Evolutionary conservation across 2,329 filamentous ascomycete species (phyloP).

Genomic region (Aspergillus ustus): DNA sequence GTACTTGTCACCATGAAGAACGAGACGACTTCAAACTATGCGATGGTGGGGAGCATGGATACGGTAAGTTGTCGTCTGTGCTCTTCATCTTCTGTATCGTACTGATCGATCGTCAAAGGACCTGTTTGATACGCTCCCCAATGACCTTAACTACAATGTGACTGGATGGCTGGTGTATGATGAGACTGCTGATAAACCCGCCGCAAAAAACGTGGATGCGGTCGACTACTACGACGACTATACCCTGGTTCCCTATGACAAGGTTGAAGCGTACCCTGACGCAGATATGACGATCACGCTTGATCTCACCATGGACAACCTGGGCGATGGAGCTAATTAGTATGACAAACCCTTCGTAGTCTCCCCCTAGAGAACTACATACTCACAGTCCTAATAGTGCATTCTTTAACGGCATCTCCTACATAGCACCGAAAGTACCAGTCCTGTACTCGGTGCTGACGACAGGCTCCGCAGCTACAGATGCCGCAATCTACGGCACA

Average conservation of each 20-base stretch:
- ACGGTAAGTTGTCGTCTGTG: slow-evolving; percentile 12
- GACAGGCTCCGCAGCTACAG: slow-evolving; percentile 49
- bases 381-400: neutral
- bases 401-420: slow-evolving; percentile 34
- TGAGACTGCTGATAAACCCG: slow-evolving; percentile 42
- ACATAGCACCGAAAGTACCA: slow-evolving; percentile 30
- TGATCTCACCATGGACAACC: slow-evolving; percentile 69
- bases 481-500: slow-evolving; percentile 67
- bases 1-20: slow-evolving; percentile 65
- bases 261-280: slow-evolving; percentile 61
- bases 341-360: neutral
- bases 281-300: slow-evolving; percentile 67
- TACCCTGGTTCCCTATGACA: slow-evolving; percentile 70
- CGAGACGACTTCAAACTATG: slow-evolving; percentile 65
- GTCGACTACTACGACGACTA: slow-evolving; percentile 76
- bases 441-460: slow-evolving; percentile 34
- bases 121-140: slow-evolving; percentile 39
- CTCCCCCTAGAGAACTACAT: neutral
- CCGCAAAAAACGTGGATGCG: slow-evolving; percentile 41
- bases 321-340: slow-evolving; percentile 40
- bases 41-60: slow-evolving; percentile 55
- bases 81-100: too few relatives aligned
- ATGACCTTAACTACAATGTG: slow-evolving; percentile 38
- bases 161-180: slow-evolving; percentile 69
- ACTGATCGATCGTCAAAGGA: neutral